Conservation (phyloP, 805 yeast genomes). For the Candida alai region DNA sequence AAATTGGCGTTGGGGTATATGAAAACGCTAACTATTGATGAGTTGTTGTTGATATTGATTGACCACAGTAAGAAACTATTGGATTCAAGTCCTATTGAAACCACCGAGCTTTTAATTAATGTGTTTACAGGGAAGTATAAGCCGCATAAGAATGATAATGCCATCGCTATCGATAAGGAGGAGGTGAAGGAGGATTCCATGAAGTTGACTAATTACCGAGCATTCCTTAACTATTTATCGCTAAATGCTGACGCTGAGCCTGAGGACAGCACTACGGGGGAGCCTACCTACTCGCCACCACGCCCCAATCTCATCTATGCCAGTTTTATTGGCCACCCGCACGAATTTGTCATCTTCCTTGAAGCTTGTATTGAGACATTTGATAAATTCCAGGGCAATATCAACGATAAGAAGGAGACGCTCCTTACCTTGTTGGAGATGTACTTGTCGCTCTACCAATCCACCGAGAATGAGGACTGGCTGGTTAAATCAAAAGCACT, state of each 20-base stretch:
- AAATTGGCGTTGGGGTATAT: slow-evolving; percentile 61
- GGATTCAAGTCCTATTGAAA: slow-evolving; percentile 68
- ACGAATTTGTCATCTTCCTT: slow-evolving; percentile 84
- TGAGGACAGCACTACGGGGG: slow-evolving; percentile 11
- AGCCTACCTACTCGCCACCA: slow-evolving; percentile 86
- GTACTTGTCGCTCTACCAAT: slow-evolving; percentile 58
- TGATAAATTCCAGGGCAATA: slow-evolving; percentile 68
- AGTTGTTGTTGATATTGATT: slow-evolving; percentile 65
- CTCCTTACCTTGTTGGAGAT: slow-evolving; percentile 77
- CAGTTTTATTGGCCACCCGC: slow-evolving; percentile 79
- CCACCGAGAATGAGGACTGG: slow-evolving; percentile 51
- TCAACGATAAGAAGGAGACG: slow-evolving; percentile 67
- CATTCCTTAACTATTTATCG: slow-evolving; percentile 28
- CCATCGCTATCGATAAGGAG: slow-evolving; percentile 9
- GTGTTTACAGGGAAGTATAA: slow-evolving; percentile 83
- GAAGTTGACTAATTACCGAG: slow-evolving; percentile 28
- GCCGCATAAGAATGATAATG: slow-evolving; percentile 28
- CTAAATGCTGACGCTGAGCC: slow-evolving; percentile 11
- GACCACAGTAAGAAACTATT: slow-evolving; percentile 63
- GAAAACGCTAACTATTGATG: slow-evolving; percentile 68
- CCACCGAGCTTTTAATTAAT: slow-evolving; percentile 77
- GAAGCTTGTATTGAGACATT: slow-evolving; percentile 87
- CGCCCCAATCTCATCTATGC: slow-evolving; percentile 83
- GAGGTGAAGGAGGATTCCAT: slow-evolving; percentile 16
- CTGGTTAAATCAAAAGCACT: slow-evolving; percentile 56